A percentile compares a stretch with the other conserved stretches of the same genome.
Evolutionary conservation across 1,284 basidiomycete species (phyloP).

Genomic region (Afroboletus lepidellus): DNA sequence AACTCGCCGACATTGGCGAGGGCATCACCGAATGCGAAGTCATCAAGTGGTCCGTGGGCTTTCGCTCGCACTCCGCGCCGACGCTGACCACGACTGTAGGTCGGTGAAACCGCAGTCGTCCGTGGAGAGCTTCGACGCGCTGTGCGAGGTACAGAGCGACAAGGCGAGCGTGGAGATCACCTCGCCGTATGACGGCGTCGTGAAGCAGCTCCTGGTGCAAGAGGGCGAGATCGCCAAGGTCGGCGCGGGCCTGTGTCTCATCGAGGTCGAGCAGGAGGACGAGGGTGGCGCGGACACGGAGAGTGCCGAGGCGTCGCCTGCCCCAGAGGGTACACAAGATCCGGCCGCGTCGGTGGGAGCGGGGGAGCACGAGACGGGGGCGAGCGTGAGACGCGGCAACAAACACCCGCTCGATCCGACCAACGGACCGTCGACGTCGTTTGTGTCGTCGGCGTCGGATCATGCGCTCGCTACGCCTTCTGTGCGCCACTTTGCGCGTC

Average conservation of each 20-base stretch:
- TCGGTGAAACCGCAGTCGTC: constrained; percentile 56
- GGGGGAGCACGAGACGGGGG: not conserved
- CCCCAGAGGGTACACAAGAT: constrained; percentile 3
- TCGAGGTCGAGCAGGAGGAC: constrained; percentile 71
- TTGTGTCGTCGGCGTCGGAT: constrained; percentile 16
- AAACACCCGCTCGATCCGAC: constrained; percentile 71
- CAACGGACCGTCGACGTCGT: constrained; percentile 18
- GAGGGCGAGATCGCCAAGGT: constrained; percentile 89
- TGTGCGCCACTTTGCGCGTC: constrained; percentile 73
- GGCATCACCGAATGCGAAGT: constrained; percentile 90
- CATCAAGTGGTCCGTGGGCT: constrained; percentile 72
- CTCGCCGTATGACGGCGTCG: constrained; percentile 79
- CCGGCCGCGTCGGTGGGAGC: constrained; percentile 3
- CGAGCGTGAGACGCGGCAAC: constrained; percentile 10
- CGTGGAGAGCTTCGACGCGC: constrained; percentile 78
- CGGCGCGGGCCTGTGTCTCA: constrained; percentile 78
- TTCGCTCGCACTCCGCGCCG: not conserved
- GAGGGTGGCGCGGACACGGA: constrained; percentile 2
- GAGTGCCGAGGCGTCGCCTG: not conserved
- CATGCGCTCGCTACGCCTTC: constrained; percentile 72
- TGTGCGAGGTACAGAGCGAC: constrained; percentile 94
- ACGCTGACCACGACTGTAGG: constrained; percentile 37
- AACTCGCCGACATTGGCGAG: constrained; percentile 94
- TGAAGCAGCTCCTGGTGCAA: constrained; percentile 72
- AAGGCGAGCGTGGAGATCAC: constrained; percentile 95